Percentiles rank a stretch among this genome's conserved stretches.
phyloP scores from a whole-genome alignment of 108 stramenopile genomes.

The Cyclostephanos tholiformis region DNA sequence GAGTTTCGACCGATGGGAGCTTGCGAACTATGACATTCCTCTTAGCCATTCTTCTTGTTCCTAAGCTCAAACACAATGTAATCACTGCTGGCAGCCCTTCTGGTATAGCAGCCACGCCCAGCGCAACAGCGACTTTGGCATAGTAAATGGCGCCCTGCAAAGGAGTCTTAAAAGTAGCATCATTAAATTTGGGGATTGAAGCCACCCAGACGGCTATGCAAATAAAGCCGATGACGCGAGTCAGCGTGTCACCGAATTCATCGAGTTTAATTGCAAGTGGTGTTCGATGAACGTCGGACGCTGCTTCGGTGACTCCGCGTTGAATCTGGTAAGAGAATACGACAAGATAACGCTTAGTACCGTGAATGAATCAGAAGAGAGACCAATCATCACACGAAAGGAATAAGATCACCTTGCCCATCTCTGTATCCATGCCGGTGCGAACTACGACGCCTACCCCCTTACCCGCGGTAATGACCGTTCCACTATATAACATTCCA shows the following conservation, averaged over 20 bases:
- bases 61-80: constrained; percentile 94
- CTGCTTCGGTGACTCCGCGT: constrained; percentile 77
- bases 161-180: constrained; percentile 73
- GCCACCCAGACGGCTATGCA: constrained; percentile 92
- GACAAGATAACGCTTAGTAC: neutral
- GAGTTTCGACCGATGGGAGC: constrained; percentile 95
- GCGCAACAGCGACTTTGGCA: constrained; percentile 96
- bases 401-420: constrained; percentile 66
- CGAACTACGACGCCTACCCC: constrained; percentile 89
- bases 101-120: constrained; percentile 98
- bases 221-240: constrained; percentile 91
- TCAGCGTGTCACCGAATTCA: constrained; percentile 94
- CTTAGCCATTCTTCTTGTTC: constrained; percentile 92
- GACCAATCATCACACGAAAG: neutral
- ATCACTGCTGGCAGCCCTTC: constrained; percentile 98
- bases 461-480: constrained; percentile 90
- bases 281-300: constrained; percentile 81
- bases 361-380: neutral
- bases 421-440: constrained; percentile 94
- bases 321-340: constrained; percentile 58
- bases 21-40: constrained; percentile 87
- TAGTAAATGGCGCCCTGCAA: constrained; percentile 91
- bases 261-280: constrained; percentile 94
- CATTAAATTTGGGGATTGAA: constrained; percentile 87
- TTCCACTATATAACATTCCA: constrained; percentile 95